Conservation (phyloP, 2,329 filamentous ascomycete species). For the Magnaporthales sp. region DNA sequence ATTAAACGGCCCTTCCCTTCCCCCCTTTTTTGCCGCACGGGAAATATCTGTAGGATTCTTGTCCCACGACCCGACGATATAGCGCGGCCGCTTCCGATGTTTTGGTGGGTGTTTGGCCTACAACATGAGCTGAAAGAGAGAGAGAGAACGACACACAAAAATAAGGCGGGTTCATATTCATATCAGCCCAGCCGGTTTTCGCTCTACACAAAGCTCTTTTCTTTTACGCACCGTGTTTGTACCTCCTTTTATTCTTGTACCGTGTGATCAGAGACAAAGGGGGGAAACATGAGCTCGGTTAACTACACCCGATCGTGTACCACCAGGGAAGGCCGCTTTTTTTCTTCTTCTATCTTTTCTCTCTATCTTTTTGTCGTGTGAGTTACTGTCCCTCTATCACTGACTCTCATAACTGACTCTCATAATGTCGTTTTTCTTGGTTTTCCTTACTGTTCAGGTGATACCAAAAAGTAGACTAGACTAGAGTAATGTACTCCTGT, state of each 20-base stretch:
- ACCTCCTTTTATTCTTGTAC: background rate
- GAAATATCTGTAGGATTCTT: background rate
- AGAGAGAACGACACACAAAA: background rate
- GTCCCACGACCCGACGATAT: background rate
- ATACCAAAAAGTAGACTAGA: background rate
- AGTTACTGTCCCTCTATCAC: too few species aligned
- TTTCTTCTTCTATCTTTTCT: background rate
- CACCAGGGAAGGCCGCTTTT: background rate
- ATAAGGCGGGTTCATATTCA: background rate
- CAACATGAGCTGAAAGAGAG: background rate
- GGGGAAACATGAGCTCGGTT: background rate
- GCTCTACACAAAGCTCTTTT: background rate
- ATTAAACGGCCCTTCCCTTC: background rate
- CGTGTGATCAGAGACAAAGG: background rate
- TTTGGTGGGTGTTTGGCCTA: background rate
- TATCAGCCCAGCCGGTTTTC: background rate
- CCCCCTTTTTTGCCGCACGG: background rate
- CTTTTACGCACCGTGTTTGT: background rate
- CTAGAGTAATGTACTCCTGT: background rate
- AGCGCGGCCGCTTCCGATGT: background rate
- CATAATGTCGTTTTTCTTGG: too few species aligned
- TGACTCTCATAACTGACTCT: too few species aligned
- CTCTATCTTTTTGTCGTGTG: background rate
- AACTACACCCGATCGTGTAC: background rate
- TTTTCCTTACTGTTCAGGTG: background rate